Evolutionary conservation across 148 eudicot species (phyloP).

Genomic region (Fagopyrum homotropicum): DNA sequence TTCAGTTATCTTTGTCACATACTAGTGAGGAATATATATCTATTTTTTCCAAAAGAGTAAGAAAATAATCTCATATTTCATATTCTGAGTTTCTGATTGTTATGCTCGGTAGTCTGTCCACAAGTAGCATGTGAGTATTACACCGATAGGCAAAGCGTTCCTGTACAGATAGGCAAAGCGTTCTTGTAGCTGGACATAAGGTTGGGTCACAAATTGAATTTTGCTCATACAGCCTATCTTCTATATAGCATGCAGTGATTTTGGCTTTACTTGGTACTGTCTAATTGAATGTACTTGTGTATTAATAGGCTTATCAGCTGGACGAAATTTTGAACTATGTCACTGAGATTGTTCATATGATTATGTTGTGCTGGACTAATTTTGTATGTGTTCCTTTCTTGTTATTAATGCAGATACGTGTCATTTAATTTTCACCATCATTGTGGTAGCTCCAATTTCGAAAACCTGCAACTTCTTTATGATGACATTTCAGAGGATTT

Average conservation of each 20-base stretch:
- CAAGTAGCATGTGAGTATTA: neutral
- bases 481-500: conserved; percentile 65
- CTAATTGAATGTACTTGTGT: neutral
- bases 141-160: neutral
- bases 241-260: neutral
- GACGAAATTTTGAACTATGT: neutral
- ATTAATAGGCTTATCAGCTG: neutral
- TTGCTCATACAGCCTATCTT: neutral
- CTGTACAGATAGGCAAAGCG: neutral
- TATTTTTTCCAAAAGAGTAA: neutral
- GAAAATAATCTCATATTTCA: neutral
- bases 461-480: conserved; percentile 57
- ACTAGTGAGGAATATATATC: neutral
- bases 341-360: neutral
- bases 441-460: conserved; percentile 71
- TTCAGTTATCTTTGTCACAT: neutral
- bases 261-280: neutral
- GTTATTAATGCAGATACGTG: conserved; percentile 49
- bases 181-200: neutral
- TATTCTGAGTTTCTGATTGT: neutral
- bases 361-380: neutral
- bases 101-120: neutral
- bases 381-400: conserved; percentile 1
- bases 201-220: neutral
- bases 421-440: conserved; percentile 77